phyloP scores from a whole-genome alignment of 1,284 basidiomycete species.

The Sparassis latifolia region DNA sequence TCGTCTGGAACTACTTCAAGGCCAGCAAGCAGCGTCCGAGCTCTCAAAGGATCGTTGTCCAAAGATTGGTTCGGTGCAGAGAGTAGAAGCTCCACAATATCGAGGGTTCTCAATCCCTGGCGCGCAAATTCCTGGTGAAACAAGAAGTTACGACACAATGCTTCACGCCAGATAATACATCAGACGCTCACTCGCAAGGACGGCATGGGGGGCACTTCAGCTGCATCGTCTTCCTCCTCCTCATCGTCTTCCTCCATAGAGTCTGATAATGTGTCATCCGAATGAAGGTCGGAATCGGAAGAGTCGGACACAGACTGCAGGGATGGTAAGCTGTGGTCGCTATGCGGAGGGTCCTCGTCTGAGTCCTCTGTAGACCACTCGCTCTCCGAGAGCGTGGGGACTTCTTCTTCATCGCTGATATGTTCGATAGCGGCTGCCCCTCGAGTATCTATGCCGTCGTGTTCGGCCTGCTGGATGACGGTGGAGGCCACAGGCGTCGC shows the following conservation, averaged over 20 bases:
- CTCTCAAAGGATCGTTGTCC: constrained; percentile 19
- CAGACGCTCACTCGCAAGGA: neutral
- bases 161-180: neutral
- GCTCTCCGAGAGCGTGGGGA: neutral
- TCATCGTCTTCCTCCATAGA: neutral
- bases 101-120: constrained; percentile 1
- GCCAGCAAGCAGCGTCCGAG: constrained; percentile 17
- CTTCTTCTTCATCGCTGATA: no score
- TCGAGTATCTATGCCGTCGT: no score
- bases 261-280: neutral
- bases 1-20: constrained; percentile 20
- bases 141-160: neutral
- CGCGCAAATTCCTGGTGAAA: no score
- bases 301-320: constrained; percentile 24
- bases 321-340: constrained; percentile 21
- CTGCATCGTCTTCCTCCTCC: constrained; percentile 1
- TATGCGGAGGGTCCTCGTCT: neutral
- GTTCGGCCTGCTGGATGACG: no score
- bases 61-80: neutral
- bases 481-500: no score
- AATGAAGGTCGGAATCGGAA: constrained; percentile 11
- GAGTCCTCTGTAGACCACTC: constrained; percentile 4
- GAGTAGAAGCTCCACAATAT: constrained; percentile 5
- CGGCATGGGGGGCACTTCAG: neutral
- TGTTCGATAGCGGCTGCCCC: no score